Evolutionary conservation across 345 rosid species (phyloP).

Genomic region (Eutrema yunnanense): DNA sequence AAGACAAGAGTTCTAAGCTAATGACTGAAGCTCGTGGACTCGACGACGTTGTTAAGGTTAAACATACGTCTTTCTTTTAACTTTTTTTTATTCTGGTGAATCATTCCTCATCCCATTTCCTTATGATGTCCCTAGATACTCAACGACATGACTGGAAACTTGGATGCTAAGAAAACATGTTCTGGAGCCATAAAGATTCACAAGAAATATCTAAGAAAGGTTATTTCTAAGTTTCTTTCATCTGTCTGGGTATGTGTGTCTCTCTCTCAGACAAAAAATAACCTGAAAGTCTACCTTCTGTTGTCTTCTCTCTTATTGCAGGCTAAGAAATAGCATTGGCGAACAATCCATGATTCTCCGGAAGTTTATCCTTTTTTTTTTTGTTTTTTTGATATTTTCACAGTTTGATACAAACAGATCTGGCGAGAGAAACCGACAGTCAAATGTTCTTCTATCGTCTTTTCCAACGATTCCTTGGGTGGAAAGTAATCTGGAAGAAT

Average conservation of each 20-base stretch:
- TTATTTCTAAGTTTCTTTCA: conserved; percentile 15
- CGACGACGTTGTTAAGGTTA: conserved; percentile 90
- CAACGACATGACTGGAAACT: conserved; percentile 80
- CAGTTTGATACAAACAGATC: background rate
- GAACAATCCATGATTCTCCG: background rate
- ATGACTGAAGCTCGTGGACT: conserved; percentile 86
- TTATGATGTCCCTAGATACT: conserved; percentile 47
- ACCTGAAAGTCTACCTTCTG: background rate
- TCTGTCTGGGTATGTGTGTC: background rate
- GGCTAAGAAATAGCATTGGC: conserved; percentile 40
- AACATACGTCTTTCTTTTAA: background rate
- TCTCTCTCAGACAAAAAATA: background rate
- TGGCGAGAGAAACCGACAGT: background rate
- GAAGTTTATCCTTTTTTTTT: background rate
- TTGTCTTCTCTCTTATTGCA: conserved; percentile 10
- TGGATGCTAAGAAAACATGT: conserved; percentile 91
- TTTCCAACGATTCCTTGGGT: background rate
- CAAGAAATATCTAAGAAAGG: conserved; percentile 85
- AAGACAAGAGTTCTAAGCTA: conserved; percentile 82
- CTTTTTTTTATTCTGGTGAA: background rate
- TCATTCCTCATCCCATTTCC: background rate
- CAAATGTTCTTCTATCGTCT: background rate
- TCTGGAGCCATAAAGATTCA: conserved; percentile 89
- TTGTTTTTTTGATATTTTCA: background rate
- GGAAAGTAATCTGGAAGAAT: background rate